Evolutionary conservation across 1,284 basidiomycete species (phyloP), one percentile per base, ranked within the genome.

Genomic region (Trichosporon coremiiforme): DNA sequence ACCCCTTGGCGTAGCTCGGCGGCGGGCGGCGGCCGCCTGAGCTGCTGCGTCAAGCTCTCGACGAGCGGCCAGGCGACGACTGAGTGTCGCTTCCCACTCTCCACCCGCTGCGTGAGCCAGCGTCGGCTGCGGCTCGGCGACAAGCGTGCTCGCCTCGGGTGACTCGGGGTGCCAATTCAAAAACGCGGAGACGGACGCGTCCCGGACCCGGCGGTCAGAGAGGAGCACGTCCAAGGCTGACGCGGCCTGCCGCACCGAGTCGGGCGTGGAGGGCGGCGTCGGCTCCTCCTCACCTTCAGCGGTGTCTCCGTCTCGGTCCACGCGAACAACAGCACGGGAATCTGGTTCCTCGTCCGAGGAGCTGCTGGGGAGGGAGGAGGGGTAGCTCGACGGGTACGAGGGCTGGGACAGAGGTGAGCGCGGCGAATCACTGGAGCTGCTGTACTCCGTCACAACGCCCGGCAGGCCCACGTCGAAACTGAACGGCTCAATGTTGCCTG

Each of bases 71-170:
- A 82, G 69, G 22, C 80, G 74, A 13, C 81, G 73, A 0, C 72
- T 75, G 4, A 81, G 71, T 4, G 72, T 77, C 1, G 81, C 81
- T 71, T 82, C 80, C 81, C 81, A 82, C 63, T 82, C 80, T 6
- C 78, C 78, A 2, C 79, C 77, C 10, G 36, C 36, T 38, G 36
- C 36, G 17, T 76, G 64, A 0, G 79, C 79, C 2, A 82, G 77
- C 0, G 81, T 82, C 13, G 81, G 81, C 74, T 80, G 77, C 68
- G 73, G 62, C 65, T 73, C 31, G 47, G 65, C 47, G 22, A 69
- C 70, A 25, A 69, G 66, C 25, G 69, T 71, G 41, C 68, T 70
- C 25, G 64, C 64, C 3, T 68, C 73, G 2, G 74, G 70, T 13
- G 76, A 76, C 2, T 64, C 22, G 4, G 74, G 71, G 10, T 77